Conservation (phyloP, 768 basidiomycete genomes). For the Lactifluus piperatus region DNA sequence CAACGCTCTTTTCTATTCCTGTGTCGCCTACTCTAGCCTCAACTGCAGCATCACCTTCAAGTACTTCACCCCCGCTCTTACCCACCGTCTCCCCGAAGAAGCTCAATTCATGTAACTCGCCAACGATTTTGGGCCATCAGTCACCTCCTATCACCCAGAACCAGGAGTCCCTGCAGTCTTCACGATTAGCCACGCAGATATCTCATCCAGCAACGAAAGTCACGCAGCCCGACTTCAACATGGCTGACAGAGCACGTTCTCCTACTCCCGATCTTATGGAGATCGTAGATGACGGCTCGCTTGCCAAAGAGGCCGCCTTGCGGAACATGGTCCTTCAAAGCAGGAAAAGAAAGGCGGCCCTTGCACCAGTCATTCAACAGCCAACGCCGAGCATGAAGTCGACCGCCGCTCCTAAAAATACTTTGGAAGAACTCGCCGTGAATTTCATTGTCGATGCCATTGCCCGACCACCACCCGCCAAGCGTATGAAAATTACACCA, state of each 20-base stretch:
- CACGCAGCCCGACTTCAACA: not conserved
- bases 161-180: not conserved
- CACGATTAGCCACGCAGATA: not conserved
- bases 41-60: not conserved
- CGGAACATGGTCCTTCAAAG: slow-evolving; percentile 29
- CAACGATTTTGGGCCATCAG: not conserved
- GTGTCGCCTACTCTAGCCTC: not conserved
- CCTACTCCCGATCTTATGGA: not conserved
- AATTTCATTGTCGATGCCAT: slow-evolving; percentile 12
- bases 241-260: not conserved
- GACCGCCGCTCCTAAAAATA: slow-evolving; percentile 4
- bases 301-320: slow-evolving; percentile 34
- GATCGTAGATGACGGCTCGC: slow-evolving; percentile 22
- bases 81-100: not conserved
- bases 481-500: slow-evolving; percentile 8
- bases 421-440: slow-evolving; percentile 8
- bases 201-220: not conserved
- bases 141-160: not conserved
- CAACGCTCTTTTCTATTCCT: not conserved
- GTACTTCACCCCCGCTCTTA: not conserved
- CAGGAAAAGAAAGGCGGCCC: slow-evolving; percentile 26
- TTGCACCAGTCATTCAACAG: slow-evolving; percentile 26
- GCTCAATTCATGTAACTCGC: not conserved
- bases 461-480: slow-evolving; percentile 15
- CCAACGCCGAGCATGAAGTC: slow-evolving; percentile 26